Evolutionary conservation across 2,329 filamentous ascomycete genomes (phyloP).

Genomic region (Venturia asperata): DNA sequence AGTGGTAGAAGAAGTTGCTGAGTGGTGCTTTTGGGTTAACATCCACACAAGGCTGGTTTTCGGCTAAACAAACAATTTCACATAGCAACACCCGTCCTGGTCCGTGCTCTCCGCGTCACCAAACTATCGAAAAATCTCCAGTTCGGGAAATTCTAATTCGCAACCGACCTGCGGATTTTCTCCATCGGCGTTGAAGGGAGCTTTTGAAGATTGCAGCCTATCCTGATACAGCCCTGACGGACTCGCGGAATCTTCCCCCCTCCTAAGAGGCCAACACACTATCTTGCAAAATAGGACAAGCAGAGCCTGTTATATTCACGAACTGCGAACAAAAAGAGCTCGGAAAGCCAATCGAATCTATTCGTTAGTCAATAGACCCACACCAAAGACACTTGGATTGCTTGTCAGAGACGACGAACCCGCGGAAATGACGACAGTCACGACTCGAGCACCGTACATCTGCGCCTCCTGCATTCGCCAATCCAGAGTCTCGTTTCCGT

Average conservation of each 20-base stretch:
- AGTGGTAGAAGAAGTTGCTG: neutral
- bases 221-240: neutral
- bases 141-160: neutral
- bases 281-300: neutral
- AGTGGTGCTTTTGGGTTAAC: neutral
- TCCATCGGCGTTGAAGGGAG: neutral
- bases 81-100: neutral
- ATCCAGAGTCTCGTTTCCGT: constrained; percentile 18
- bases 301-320: neutral
- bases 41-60: neutral
- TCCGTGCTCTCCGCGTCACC: neutral
- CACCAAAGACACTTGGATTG: neutral
- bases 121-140: neutral
- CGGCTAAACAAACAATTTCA: neutral
- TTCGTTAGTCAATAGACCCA: neutral
- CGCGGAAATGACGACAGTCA: constrained; percentile 7
- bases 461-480: constrained; percentile 28
- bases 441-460: constrained; percentile 22
- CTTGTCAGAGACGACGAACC: neutral
- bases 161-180: neutral
- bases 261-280: neutral
- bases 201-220: neutral
- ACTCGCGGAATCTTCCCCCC: neutral
- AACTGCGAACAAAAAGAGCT: neutral
- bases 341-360: neutral